A percentile compares a stretch with the other conserved stretches of the same genome.
Conservation (phyloP, 176 grass and related monocot species). For the Carex scoparia region DNA sequence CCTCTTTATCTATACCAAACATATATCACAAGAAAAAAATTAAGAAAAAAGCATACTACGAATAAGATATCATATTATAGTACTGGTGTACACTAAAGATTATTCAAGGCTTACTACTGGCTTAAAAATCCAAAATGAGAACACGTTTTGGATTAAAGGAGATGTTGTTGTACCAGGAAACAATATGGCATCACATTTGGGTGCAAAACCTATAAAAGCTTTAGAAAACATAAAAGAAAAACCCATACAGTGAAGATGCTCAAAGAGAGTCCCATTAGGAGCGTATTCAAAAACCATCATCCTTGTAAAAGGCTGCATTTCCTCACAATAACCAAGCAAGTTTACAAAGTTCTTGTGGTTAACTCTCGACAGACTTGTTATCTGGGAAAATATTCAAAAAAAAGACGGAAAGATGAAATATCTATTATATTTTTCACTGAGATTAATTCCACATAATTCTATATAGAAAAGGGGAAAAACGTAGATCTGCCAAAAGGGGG, state of each 20-base stretch:
- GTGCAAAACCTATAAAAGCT: background rate
- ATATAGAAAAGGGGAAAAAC: background rate
- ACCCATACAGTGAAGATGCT: conserved; percentile 79
- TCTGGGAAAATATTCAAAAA: conserved; percentile 38
- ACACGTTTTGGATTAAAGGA: background rate
- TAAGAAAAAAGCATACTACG: background rate
- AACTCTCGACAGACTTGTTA: conserved; percentile 57
- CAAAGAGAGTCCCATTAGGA: conserved; percentile 75
- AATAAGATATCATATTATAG: background rate
- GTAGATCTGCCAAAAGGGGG: background rate
- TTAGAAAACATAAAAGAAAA: background rate
- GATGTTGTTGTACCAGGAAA: background rate
- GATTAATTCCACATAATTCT: background rate
- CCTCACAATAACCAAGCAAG: conserved; percentile 82
- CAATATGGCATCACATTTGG: background rate
- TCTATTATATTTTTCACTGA: background rate
- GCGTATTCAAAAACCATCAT: conserved; percentile 99
- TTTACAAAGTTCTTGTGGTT: conserved; percentile 96
- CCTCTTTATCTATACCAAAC: conserved; percentile 53
- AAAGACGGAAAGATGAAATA: background rate
- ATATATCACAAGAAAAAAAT: background rate
- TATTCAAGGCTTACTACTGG: background rate
- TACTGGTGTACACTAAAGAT: background rate
- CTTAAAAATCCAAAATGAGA: background rate
- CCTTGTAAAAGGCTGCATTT: conserved; percentile 81